These are phyloP conservation scores for Lagenidium sp. DNA, from an alignment of 352 stramenopile genomes.

Conservation along the genomic window DNA sequence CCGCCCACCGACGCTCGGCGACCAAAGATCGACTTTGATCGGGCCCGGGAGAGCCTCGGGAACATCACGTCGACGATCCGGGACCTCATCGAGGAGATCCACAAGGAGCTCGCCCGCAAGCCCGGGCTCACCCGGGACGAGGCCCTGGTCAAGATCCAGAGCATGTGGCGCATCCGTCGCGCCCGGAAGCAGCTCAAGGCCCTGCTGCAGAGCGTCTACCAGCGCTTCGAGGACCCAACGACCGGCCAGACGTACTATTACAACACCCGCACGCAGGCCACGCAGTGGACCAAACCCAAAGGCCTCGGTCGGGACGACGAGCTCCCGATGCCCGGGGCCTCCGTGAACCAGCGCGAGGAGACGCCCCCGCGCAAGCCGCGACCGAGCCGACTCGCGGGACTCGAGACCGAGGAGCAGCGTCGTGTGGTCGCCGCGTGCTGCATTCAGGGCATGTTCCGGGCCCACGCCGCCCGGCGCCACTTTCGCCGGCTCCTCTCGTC, in stretches of 20 bases:
- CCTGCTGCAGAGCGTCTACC: slow-evolving; percentile 48
- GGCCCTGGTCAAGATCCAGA: slow-evolving; percentile 55
- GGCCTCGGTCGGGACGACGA: slow-evolving; percentile 20
- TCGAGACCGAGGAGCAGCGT: slow-evolving; percentile 1
- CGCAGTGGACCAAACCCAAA: slow-evolving; percentile 57
- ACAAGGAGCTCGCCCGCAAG: slow-evolving; percentile 33
- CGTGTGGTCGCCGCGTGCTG: slow-evolving; percentile 15
- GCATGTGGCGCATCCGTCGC: slow-evolving; percentile 62
- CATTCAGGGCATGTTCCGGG: slow-evolving; percentile 51
- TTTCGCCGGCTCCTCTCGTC: slow-evolving; percentile 54
- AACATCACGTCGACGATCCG: slow-evolving; percentile 32
- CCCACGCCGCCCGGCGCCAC: slow-evolving; percentile 33
- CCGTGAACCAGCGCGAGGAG: too few relatives aligned
- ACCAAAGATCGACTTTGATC: slow-evolving; percentile 33
- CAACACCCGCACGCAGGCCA: slow-evolving; percentile 59
- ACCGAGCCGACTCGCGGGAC: slow-evolving; percentile 3
- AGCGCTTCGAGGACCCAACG: slow-evolving; percentile 41
- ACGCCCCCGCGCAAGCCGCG: slow-evolving; percentile 1
- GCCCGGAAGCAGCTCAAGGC: slow-evolving; percentile 58
- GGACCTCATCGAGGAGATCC: slow-evolving; percentile 30
- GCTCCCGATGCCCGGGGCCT: too few relatives aligned
- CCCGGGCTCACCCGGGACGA: slow-evolving; percentile 41
- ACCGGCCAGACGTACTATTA: slow-evolving; percentile 73
- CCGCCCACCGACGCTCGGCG: slow-evolving; percentile 3
- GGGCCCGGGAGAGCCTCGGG: slow-evolving; percentile 22